These are phyloP conservation scores for Aspergillus fumigatus DNA, from an alignment of 2,329 filamentous ascomycete species.

Conservation along the genomic window DNA sequence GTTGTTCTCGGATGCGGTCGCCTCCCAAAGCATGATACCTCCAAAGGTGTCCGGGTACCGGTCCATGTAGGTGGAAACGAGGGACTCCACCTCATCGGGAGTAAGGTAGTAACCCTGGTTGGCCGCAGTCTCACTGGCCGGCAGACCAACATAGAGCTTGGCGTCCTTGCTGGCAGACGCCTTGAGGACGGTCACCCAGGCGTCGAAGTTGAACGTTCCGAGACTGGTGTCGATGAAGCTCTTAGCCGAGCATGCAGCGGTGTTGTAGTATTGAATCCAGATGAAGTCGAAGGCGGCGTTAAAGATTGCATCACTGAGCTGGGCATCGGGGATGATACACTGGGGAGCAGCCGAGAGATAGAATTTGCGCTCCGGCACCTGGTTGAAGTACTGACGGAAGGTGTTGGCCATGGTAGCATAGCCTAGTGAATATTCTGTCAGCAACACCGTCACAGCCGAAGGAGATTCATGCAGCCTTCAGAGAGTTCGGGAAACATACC, in stretches of 20 bases:
- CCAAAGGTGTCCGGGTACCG: slow-evolving; percentile 46
- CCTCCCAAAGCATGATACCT: slow-evolving; percentile 59
- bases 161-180: slow-evolving; percentile 38
- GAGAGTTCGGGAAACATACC: slow-evolving; percentile 19
- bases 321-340: slow-evolving; percentile 46
- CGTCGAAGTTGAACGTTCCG: slow-evolving; percentile 43
- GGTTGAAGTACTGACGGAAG: slow-evolving; percentile 40
- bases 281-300: slow-evolving; percentile 49
- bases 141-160: slow-evolving; percentile 53
- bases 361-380: slow-evolving; percentile 34
- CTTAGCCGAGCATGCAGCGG: slow-evolving; percentile 46
- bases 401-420: slow-evolving; percentile 47
- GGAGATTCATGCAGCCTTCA: background rate
- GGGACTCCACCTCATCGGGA: slow-evolving; percentile 41
- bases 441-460: background rate
- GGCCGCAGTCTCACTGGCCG: slow-evolving; percentile 30
- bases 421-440: slow-evolving; percentile 22
- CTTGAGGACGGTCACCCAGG: slow-evolving; percentile 42
- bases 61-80: slow-evolving; percentile 43
- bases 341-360: slow-evolving; percentile 54
- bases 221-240: slow-evolving; percentile 33
- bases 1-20: slow-evolving; percentile 47
- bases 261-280: slow-evolving; percentile 57
- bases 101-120: slow-evolving; percentile 43
- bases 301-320: slow-evolving; percentile 43